These are phyloP conservation scores for Alternaria sp. DNA, from an alignment of 2,329 filamentous ascomycete species.

Conservation along the genomic window DNA sequence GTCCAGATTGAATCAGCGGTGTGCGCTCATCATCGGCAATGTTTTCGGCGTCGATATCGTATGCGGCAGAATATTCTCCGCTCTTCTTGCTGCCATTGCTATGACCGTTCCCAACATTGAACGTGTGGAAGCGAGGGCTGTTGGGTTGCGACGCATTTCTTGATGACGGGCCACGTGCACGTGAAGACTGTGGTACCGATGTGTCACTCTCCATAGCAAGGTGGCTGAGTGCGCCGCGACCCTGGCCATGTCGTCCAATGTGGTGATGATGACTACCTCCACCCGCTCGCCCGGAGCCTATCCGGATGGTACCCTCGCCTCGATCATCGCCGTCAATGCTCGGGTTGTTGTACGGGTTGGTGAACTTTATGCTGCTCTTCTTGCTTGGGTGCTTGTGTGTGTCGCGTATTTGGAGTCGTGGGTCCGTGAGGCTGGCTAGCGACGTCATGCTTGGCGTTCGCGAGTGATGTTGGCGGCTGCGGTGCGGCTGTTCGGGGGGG, in stretches of 20 bases:
- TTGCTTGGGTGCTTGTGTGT: conserved; percentile 69
- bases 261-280: conserved; percentile 82
- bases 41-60: conserved; percentile 82
- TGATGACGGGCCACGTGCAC: conserved; percentile 66
- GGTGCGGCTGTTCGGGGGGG: conserved; percentile 71
- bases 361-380: conserved; percentile 97
- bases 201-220: conserved; percentile 64
- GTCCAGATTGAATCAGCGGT: conserved; percentile 74
- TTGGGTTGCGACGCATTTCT: conserved; percentile 73
- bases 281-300: conserved; percentile 54
- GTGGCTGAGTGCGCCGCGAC: conserved; percentile 73
- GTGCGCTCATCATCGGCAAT: conserved; percentile 88
- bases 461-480: conserved; percentile 81
- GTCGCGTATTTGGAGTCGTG: conserved; percentile 65
- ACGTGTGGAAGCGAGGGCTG: conserved; percentile 67
- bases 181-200: conserved; percentile 76
- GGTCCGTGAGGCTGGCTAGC: conserved; percentile 72
- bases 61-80: conserved; percentile 70
- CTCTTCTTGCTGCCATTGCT: conserved; percentile 60
- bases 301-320: conserved; percentile 50
- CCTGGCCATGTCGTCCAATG: conserved; percentile 80
- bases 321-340: conserved; percentile 59
- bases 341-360: conserved; percentile 74
- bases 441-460: conserved; percentile 95
- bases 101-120: conserved; percentile 52